Percentiles rank a stretch among this genome's conserved stretches.
Conservation (phyloP, 345 rosid species). For the Rhodamnia argentea region DNA sequence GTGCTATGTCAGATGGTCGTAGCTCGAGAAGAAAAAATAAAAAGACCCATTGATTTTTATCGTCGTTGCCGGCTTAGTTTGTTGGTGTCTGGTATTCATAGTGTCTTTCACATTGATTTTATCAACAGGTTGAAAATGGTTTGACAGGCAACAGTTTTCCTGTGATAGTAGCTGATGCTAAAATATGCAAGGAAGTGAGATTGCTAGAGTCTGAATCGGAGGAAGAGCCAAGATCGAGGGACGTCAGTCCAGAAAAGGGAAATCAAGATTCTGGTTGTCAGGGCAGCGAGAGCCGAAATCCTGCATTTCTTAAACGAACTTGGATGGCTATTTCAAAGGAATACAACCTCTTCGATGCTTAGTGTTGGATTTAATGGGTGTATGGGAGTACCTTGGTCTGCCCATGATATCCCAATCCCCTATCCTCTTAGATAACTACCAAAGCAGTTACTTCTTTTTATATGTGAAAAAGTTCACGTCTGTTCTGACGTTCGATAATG, state of each 20-base stretch:
- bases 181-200: conserved; percentile 73
- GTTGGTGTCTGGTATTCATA: neutral
- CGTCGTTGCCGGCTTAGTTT: neutral
- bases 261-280: conserved; percentile 16
- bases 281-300: conserved; percentile 51
- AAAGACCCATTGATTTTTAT: neutral
- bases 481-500: too few relatives aligned
- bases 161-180: conserved; percentile 64
- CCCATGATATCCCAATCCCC: too few relatives aligned
- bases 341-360: conserved; percentile 11
- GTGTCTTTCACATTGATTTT: neutral
- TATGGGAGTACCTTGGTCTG: too few relatives aligned
- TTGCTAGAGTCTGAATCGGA: conserved; percentile 58
- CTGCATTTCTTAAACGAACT: conserved; percentile 80
- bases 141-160: conserved; percentile 81
- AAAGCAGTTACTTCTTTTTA: too few relatives aligned
- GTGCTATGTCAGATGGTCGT: too few relatives aligned
- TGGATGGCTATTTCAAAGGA: conserved; percentile 87
- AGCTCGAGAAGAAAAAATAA: too few relatives aligned
- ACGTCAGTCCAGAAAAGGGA: conserved; percentile 30
- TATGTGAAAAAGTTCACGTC: too few relatives aligned
- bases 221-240: conserved; percentile 18
- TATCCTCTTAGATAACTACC: too few relatives aligned
- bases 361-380: too few relatives aligned
- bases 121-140: conserved; percentile 73